phyloP scores from a whole-genome alignment of 768 basidiomycete genomes.

The Psilocybe cubensis region DNA sequence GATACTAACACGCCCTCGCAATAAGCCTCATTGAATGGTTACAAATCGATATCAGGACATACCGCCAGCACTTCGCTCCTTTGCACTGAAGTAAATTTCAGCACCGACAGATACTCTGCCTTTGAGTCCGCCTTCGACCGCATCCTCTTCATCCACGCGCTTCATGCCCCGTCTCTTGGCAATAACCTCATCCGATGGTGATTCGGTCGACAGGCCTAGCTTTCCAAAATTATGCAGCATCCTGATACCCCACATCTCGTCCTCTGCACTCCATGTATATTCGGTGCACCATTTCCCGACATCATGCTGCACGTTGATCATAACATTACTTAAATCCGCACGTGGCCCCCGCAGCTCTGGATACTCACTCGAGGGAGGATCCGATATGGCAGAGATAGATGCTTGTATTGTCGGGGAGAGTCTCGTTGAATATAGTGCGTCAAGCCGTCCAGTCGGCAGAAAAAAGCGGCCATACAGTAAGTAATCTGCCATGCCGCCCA shows the following conservation, averaged over 20 bases:
- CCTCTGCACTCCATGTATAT: slow-evolving; percentile 93
- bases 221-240: slow-evolving; percentile 92
- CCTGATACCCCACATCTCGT: slow-evolving; percentile 90
- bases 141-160: slow-evolving; percentile 95
- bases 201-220: slow-evolving; percentile 45
- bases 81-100: slow-evolving; percentile 91
- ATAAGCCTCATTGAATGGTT: no score
- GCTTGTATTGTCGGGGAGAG: slow-evolving; percentile 79
- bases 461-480: slow-evolving; percentile 92
- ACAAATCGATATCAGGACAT: no score
- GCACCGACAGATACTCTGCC: slow-evolving; percentile 92
- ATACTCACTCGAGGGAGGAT: slow-evolving; percentile 59
- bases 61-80: slow-evolving; percentile 93
- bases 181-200: slow-evolving; percentile 28
- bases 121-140: slow-evolving; percentile 87
- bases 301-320: slow-evolving; percentile 91
- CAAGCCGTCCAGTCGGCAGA: slow-evolving; percentile 85
- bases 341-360: slow-evolving; percentile 47
- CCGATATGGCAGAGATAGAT: slow-evolving; percentile 85
- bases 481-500: slow-evolving; percentile 64
- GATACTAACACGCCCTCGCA: no score
- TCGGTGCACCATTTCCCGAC: slow-evolving; percentile 92
- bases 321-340: slow-evolving; percentile 64
- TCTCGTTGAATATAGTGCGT: slow-evolving; percentile 87
- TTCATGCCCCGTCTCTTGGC: slow-evolving; percentile 44